Percentiles rank a stretch among this genome's conserved stretches.
Conservation (phyloP, 768 basidiomycete species). For the Kwoniella sp. region DNA sequence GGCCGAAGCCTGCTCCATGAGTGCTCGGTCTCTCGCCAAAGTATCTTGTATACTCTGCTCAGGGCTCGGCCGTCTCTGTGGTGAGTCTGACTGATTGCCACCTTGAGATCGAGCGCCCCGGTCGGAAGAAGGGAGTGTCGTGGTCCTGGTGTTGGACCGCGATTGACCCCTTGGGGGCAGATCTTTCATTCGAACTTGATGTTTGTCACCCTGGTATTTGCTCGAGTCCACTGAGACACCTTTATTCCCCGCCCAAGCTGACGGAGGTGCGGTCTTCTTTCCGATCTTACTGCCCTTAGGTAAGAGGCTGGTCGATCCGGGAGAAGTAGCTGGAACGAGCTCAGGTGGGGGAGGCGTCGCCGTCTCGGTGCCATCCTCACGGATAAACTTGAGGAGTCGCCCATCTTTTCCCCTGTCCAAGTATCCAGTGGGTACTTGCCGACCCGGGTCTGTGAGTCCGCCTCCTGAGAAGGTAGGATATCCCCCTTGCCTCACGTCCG, state of each 20-base stretch:
- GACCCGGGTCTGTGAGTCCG: slow-evolving; percentile 29
- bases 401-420: slow-evolving; percentile 32
- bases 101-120: no score
- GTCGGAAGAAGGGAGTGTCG: neutral
- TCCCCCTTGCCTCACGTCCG: slow-evolving; percentile 40
- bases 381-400: slow-evolving; percentile 22
- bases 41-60: neutral
- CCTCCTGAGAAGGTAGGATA: slow-evolving; percentile 47
- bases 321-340: no score
- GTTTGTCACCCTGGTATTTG: neutral
- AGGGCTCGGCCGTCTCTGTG: neutral
- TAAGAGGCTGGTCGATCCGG: neutral
- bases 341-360: no score
- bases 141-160: neutral
- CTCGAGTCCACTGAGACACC: neutral
- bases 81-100: no score
- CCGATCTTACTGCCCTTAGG: neutral
- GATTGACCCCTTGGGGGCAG: slow-evolving; percentile 8
- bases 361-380: slow-evolving; percentile 17
- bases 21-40: neutral
- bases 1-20: neutral
- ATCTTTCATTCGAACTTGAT: neutral
- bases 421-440: slow-evolving; percentile 39
- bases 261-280: neutral
- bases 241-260: neutral